These are phyloP conservation scores for Sextonia rubra DNA, from an alignment of 164 flowering plant species.

Conservation along the genomic window DNA sequence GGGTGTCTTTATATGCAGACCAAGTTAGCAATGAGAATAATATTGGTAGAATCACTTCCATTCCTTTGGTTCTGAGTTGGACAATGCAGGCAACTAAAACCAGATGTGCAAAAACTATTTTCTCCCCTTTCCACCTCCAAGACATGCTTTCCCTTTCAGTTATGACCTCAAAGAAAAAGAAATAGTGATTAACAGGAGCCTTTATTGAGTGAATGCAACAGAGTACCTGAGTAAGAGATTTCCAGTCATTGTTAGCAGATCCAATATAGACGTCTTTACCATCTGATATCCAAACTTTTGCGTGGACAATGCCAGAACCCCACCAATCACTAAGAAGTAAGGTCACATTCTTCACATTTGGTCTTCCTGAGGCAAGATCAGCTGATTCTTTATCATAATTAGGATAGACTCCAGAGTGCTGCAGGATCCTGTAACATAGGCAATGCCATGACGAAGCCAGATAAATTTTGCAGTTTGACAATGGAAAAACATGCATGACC, in stretches of 20 bases:
- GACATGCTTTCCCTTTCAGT: too few relatives aligned
- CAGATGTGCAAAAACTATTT: too few relatives aligned
- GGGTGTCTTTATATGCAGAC: too few relatives aligned
- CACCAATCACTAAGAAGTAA: conserved; percentile 68
- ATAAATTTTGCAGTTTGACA: neutral
- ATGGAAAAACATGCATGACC: neutral
- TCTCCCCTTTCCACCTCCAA: too few relatives aligned
- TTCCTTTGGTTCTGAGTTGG: too few relatives aligned
- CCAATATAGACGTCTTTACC: conserved; percentile 72
- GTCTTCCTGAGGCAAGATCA: conserved; percentile 68
- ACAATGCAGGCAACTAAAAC: too few relatives aligned
- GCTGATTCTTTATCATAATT: conserved; percentile 71
- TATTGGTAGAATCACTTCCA: too few relatives aligned
- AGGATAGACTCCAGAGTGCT: conserved; percentile 90
- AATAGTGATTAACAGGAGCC: too few relatives aligned
- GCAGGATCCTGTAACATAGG: conserved; percentile 49
- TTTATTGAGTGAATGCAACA: neutral
- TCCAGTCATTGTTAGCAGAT: conserved; percentile 99
- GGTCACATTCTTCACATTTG: conserved; percentile 77
- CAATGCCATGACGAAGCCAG: neutral
- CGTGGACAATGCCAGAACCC: conserved; percentile 93
- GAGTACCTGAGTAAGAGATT: conserved; percentile 87
- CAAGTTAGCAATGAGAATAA: too few relatives aligned
- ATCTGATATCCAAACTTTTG: conserved; percentile 96
- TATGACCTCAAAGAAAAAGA: too few relatives aligned